Base-by-base conservation (phyloP, 352 stramenopile species). In the Globisporangium perplexum region DNA sequence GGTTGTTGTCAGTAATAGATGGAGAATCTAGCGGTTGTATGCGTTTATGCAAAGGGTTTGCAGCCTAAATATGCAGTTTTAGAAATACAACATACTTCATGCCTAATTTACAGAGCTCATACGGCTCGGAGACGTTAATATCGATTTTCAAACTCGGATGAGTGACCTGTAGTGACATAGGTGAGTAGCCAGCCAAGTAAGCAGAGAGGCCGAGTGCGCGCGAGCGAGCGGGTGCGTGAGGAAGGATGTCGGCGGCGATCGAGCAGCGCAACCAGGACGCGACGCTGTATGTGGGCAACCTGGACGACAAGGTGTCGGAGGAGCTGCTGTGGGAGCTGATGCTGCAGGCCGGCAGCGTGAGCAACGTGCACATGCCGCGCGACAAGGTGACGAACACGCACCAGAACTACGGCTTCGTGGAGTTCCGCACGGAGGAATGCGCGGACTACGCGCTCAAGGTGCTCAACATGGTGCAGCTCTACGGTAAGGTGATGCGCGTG, bases 391-490 rank as follows among this genome's bases (percentile, higher is more conserved):
- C 93, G 38, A 86, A 83, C n/a, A 63, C 72, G 46, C 93, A 98
- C 74, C 83, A 97, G 69, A 97, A 97, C 51, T 99, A 98, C 66
- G 97, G 94, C 33, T 99, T 99, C 71, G 93, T 99, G n/a, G 97
- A 99, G 82, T 99, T 98, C 72, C 76, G 96, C 26, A 88, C 91
- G 36, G 90, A 98, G 53, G 83, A 97, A 48, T 98, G 98, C 70
- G 96, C 96, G 41, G 97, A 99, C 49, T 99, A 99, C 71, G 96
- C 95, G 11, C 96, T 98, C 50, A 98, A 98, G 59, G 89, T 99
- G n/a, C 77, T 99, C 58, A 98, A 98, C 74, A 99, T 99, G 95
- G 84, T 99, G 39, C 97, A 98, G 71, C 69, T 99, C n/a, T 99
- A 93, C 70, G 92, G 93, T 24, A 89, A 97, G 51, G 92, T 96